These are phyloP conservation scores for Primulina huaijiensis DNA, from an alignment of 257 asterid genomes.

Conservation along the genomic window DNA sequence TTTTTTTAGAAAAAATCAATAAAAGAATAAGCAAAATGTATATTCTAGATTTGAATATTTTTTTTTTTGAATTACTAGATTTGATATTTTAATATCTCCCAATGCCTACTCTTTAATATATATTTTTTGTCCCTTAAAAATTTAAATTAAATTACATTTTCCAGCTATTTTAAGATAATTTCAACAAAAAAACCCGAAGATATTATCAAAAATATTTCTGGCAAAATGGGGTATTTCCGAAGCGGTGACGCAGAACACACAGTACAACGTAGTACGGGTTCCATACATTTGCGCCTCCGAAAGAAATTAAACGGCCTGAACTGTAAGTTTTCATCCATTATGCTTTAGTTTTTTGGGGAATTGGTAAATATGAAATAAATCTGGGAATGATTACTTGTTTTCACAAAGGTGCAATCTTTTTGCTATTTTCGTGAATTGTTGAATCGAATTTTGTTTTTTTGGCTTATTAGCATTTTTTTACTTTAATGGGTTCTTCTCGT, in stretches of 20 bases:
- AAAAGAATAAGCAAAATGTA: too few relatives aligned
- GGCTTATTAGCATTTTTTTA: conserved; percentile 10
- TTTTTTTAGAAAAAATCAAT: too few relatives aligned
- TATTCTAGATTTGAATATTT: too few relatives aligned
- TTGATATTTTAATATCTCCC: too few relatives aligned
- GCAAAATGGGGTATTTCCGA: conserved; percentile 9
- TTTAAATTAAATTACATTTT: too few relatives aligned
- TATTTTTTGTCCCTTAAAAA: too few relatives aligned
- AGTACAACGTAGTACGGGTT: conserved; percentile 9
- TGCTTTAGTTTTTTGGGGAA: not conserved
- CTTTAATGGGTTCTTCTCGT: conserved; percentile 25
- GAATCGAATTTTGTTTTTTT: not conserved
- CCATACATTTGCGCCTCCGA: conserved; percentile 23
- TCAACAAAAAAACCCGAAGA: not conserved
- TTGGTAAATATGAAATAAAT: not conserved
- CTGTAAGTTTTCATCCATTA: conserved; percentile 17
- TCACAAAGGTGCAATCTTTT: conserved; percentile 6
- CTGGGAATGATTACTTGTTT: conserved; percentile 5
- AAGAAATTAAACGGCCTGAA: conserved; percentile 20
- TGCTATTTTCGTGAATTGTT: conserved; percentile 10
- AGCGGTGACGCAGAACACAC: conserved; percentile 30
- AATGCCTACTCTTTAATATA: too few relatives aligned
- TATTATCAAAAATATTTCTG: too few relatives aligned
- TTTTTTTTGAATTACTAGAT: too few relatives aligned
- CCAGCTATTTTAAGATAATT: too few relatives aligned